Percentiles rank a stretch among this genome's conserved stretches.
phyloP scores from a whole-genome alignment of 768 basidiomycete genomes.

The Leucogyrophana mollusca region DNA sequence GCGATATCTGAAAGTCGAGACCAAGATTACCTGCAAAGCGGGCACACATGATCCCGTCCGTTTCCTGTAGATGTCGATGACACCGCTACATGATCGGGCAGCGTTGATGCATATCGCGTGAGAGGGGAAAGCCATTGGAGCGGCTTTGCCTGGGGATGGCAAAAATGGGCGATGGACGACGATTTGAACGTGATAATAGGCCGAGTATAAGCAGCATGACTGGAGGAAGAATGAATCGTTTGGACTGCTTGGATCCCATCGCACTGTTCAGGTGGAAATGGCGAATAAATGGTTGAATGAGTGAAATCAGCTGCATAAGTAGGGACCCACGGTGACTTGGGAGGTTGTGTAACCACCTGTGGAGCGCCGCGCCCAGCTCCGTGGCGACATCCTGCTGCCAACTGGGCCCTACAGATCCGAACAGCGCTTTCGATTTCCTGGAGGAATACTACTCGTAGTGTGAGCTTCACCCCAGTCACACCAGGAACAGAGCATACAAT shows the following conservation, averaged over 20 bases:
- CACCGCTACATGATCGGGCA: constrained; percentile 35
- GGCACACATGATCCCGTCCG: constrained; percentile 16
- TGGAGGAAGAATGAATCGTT: constrained; percentile 37
- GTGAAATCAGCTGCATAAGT: background rate
- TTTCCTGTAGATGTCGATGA: constrained; percentile 35
- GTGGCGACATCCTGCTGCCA: constrained; percentile 55
- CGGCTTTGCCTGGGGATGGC: constrained; percentile 22
- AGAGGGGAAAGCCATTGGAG: constrained; percentile 30
- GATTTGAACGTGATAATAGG: constrained; percentile 44
- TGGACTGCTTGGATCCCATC: constrained; percentile 39
- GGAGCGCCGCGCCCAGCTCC: constrained; percentile 60
- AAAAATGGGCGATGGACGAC: constrained; percentile 48
- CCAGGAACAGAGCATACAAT: constrained; percentile 39
- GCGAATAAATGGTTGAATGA: background rate
- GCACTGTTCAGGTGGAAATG: constrained; percentile 24
- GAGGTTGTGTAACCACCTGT: constrained; percentile 59
- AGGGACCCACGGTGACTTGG: constrained; percentile 51
- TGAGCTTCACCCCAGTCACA: background rate
- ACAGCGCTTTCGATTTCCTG: constrained; percentile 37
- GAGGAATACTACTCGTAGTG: constrained; percentile 39
- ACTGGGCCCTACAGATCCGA: constrained; percentile 33
- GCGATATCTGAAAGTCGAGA: too few species aligned
- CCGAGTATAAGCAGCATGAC: constrained; percentile 36
- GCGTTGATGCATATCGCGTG: constrained; percentile 44
- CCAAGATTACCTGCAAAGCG: constrained; percentile 11